Conservation (phyloP, 2,329 filamentous ascomycete species). For the Xylariaceae sp. region DNA sequence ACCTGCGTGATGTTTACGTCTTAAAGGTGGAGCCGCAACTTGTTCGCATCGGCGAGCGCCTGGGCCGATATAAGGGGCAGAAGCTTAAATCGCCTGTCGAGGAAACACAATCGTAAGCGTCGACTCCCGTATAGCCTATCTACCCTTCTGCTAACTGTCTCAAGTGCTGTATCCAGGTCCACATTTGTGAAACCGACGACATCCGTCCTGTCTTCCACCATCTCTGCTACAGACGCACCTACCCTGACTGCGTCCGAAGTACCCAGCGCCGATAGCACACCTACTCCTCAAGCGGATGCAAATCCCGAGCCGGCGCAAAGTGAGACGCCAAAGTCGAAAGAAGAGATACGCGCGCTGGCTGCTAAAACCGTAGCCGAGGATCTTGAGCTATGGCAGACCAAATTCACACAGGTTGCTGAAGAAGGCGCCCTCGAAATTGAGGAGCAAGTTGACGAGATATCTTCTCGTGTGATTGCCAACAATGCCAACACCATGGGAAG, state of each 20-base stretch:
- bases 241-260: conserved; percentile 20
- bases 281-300: conserved; percentile 16
- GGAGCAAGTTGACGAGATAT: conserved; percentile 56
- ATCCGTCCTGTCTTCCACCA: conserved; percentile 26
- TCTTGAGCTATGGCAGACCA: conserved; percentile 77
- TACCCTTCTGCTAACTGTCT: conserved; percentile 14
- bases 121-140: not conserved
- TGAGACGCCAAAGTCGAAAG: conserved; percentile 40
- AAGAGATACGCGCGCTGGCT: conserved; percentile 51
- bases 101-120: conserved; percentile 30
- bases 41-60: conserved; percentile 81
- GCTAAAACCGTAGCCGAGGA: conserved; percentile 70
- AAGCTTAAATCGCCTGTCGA: conserved; percentile 33
- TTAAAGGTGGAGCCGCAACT: conserved; percentile 95
- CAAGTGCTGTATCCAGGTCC: conserved; percentile 29
- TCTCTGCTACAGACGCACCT: conserved; percentile 18
- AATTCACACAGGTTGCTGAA: conserved; percentile 79
- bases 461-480: conserved; percentile 50
- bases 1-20: conserved; percentile 71
- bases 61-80: conserved; percentile 65
- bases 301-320: conserved; percentile 21
- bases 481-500: conserved; percentile 63
- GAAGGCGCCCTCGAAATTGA: conserved; percentile 74
- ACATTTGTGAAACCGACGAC: conserved; percentile 35
- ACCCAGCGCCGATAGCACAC: conserved; percentile 13